Base-by-base conservation (phyloP, 2,329 filamentous ascomycete genomes). In the Ceratocystis lukuohia region DNA sequence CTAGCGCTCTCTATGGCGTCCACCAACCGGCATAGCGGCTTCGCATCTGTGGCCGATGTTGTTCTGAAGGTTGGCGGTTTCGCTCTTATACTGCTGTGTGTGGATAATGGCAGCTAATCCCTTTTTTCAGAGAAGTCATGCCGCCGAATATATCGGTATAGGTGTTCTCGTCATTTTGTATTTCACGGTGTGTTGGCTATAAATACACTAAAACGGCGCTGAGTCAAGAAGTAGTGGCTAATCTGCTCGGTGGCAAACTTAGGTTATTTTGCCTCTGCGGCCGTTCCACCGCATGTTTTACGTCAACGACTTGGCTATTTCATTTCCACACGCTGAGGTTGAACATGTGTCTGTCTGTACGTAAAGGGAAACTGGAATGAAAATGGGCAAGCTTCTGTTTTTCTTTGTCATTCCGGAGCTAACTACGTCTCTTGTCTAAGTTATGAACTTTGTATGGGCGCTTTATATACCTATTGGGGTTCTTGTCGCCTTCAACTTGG, bases 281-380 rank as follows among this genome's bases (percentile, higher is more conserved):
- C 94, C 94, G 0, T 97, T 97, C 74, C 91, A 97, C 75, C 91
- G 90, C 76, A 88, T 96, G 84, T 97, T 99, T 77, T 88, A 85
- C 70, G 83, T 97, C 69, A 88, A 91, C 74, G 91, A 97, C 74
- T 82, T 89, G 28, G 80, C 85, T 62, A 91, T 97, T 68, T 87
- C 90, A 70, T 96, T 88, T 72, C 94, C 94, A 0, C 88, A 96
- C 76, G 91, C 94, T 25, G 80, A 88, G 66, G 77, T 88, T 63
- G 92, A 99, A 75, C 84, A 91, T 69, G 94, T 99, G 0, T 81
- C 91, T 6, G 85, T 96, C 15, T 74, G 87, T 88, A 79, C 70
- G 86, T 78, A 8, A 56, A 41, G 10, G 10, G 12, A 41, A 41
- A 41, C 37, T 4, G 10, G 2, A 12, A 4, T 41, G 37, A 4